These are phyloP conservation scores for Mimosa pudica DNA, from an alignment of 306 rosid species.

Conservation along the genomic window DNA sequence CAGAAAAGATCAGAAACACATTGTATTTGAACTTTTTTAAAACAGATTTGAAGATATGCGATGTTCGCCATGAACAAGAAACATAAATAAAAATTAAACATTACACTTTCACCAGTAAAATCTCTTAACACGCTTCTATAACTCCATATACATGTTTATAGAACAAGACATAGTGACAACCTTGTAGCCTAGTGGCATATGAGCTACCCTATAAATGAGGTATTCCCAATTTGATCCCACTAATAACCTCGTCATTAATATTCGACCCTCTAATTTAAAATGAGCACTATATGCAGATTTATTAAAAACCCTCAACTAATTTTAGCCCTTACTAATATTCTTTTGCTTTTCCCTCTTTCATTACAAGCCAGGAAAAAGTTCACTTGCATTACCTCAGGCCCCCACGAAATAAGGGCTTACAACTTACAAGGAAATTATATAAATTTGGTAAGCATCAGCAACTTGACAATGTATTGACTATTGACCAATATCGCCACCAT, in stretches of 20 bases:
- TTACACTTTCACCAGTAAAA: neutral
- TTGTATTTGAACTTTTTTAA: neutral
- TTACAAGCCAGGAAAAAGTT: neutral
- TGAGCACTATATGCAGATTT: neutral
- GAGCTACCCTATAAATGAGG: no score
- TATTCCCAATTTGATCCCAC: no score
- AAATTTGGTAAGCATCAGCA: neutral
- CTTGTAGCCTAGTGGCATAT: no score
- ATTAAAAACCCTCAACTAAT: no score
- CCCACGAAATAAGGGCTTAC: neutral
- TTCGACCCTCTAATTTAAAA: no score
- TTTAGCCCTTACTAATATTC: neutral
- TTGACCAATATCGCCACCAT: neutral
- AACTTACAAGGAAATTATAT: neutral
- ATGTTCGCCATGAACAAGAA: neutral
- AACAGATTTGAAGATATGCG: neutral
- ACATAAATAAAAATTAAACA: neutral
- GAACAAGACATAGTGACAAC: neutral
- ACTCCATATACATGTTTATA: neutral
- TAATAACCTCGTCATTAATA: no score
- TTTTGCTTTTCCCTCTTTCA: neutral
- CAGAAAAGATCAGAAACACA: slow-evolving; percentile 22
- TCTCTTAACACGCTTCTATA: neutral
- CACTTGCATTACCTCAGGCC: neutral
- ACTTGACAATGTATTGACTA: neutral